Base-by-base conservation (phyloP, 2,329 filamentous ascomycete species). In the Raffaelea ambrosiae region DNA sequence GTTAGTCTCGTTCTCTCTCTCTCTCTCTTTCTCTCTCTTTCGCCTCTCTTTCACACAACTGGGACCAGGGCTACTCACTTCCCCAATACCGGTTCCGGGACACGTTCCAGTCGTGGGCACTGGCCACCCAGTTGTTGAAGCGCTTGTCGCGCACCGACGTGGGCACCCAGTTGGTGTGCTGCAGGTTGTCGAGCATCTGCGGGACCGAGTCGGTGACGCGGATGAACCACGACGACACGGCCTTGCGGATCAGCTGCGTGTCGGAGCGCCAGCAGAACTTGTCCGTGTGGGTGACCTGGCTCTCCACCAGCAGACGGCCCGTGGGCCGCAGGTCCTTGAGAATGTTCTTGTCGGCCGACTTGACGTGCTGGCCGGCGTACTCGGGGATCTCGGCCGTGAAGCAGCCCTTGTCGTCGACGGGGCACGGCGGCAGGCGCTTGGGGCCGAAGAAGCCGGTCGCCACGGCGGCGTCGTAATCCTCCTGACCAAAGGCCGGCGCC, bases 251-350 rank as follows among this genome's bases (percentile, higher is more conserved):
- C 53, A 97, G 75, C 26, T 89, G 91, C 0, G 88, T 96, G 62
- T 96, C 91, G n/a, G 89, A 95, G 51, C 91, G 81, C 69, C 86
- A 89, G 66, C 91, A 96, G 78, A 91, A 91, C 19, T 88, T 89
- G 64, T 95, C 94, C 58, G 87, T 91, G 71, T 97, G 91, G 61
- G 78, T 88, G 53, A 95, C 77, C 65, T 94, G 88, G 43, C 86
- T 88, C 55, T 95, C 89, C 26, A 89, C 85, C 33, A 95, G 75
- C 45, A 96, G 63, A 47, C 88, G 81, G 14, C 86, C 88, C 19
- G 75, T 78, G 21, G 75, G 76, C 66, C 93, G 94, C 29, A 97
- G 72, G 58, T 90, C 70, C 68, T 95, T 94, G 65, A 96, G 88
- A 63, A 97, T 96, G 56, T 81, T 81, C 71, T 91, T 95, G 64